Evolutionary conservation across 192 early-diverging fungal genomes (phyloP), one percentile per base, ranked within the genome.

Genomic region (Coemansia sp.): DNA sequence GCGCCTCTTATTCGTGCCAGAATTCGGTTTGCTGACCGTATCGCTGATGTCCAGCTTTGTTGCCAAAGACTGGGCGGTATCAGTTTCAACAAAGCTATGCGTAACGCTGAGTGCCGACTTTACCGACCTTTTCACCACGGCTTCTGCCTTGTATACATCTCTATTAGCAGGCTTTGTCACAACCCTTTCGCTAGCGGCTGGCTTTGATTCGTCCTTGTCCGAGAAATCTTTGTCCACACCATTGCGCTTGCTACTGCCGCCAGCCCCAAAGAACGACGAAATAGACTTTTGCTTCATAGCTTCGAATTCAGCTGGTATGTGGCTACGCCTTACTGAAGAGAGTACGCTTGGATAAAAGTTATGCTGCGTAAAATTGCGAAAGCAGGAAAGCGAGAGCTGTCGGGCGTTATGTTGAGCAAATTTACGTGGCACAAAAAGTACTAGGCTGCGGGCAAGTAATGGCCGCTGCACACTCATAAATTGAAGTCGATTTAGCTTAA

Each of bases 281-380:
- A 79, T 36, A 3, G 56, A 64, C 36, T 63, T 61, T 40, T 79
- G 77, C 28, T 79, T 73, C 77, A 74, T 79, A 43, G 6, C 21
- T 43, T 14, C 0, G 8, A 38, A 59, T 20, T 16, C 31, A 28
- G 51, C 28, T 14, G 14, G 7, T 14, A 7, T 16, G 24, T 14
- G 51, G 3, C 24, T 14, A 28, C 13, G 26, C 31, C 26, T 26
- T 33, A 14, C 14, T 55, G 51, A 26, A n/a, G 51, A 31, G 16
- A 33, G 26, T 16, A 26, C 6, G 51, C 7, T 55, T 28, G 16
- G 51, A 26, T 55, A 33, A n/a, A 21, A 2, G 24, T 21, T 55
- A 26, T 5, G 51, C 28, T 33, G 28, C 51, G 51, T 16, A 26
- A 55, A 28, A n/a, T 26, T 55, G 28, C 5, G 24, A 28, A 31